Conservation (phyloP, 768 basidiomycete genomes). For the Trametes coccinea region DNA sequence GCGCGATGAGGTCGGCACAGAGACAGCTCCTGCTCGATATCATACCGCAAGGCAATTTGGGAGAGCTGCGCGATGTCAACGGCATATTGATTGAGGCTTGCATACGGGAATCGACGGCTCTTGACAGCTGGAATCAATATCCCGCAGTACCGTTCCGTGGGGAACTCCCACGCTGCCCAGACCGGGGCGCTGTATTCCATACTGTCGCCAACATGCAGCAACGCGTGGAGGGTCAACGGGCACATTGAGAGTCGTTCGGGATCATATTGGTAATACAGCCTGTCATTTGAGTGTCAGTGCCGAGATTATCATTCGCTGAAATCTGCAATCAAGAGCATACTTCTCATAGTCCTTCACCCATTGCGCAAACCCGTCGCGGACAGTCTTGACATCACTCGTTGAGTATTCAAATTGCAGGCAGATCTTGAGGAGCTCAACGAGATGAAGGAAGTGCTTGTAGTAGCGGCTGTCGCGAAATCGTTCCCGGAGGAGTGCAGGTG, state of each 20-base stretch:
- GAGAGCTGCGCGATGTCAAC: neutral
- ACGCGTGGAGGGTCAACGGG: slow-evolving; percentile 35
- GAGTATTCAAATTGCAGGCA: slow-evolving; percentile 40
- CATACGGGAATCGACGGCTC: slow-evolving; percentile 25
- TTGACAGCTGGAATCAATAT: slow-evolving; percentile 22
- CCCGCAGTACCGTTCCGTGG: slow-evolving; percentile 34
- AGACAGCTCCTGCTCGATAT: too few relatives aligned
- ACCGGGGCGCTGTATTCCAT: slow-evolving; percentile 28
- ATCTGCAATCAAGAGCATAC: slow-evolving; percentile 31
- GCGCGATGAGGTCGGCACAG: too few relatives aligned
- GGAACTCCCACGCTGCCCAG: slow-evolving; percentile 34
- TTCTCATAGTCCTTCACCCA: slow-evolving; percentile 44
- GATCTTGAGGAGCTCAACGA: slow-evolving; percentile 38
- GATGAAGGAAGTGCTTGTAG: slow-evolving; percentile 43
- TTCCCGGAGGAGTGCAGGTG: slow-evolving; percentile 24
- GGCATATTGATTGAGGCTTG: slow-evolving; percentile 22
- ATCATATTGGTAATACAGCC: slow-evolving; percentile 32
- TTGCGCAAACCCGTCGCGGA: slow-evolving; percentile 33
- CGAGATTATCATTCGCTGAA: neutral
- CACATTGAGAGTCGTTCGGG: slow-evolving; percentile 29
- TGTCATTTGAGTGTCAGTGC: too few relatives aligned
- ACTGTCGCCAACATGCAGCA: slow-evolving; percentile 34
- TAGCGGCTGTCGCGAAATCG: slow-evolving; percentile 31
- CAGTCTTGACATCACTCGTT: slow-evolving; percentile 26
- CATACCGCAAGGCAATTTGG: too few relatives aligned